Percentiles rank a stretch among this genome's conserved stretches.
These are phyloP conservation scores for Endoconidiophora laricicola DNA, from an alignment of 2,329 filamentous ascomycete species.

Conservation along the genomic window DNA sequence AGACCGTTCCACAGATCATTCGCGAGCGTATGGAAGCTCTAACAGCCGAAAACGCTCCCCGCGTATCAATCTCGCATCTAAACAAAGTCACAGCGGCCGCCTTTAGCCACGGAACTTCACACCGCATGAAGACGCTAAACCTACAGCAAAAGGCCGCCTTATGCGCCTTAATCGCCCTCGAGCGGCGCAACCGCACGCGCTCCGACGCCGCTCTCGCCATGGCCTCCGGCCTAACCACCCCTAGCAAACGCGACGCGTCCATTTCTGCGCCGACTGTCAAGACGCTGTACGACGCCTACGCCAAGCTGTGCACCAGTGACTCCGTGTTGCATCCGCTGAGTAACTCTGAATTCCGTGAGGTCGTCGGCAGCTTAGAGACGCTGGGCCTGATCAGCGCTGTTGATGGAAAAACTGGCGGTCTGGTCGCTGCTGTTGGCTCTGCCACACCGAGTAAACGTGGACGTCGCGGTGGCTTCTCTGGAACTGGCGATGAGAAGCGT, in stretches of 20 bases:
- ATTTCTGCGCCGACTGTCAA: constrained; percentile 63
- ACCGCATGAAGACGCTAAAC: constrained; percentile 75
- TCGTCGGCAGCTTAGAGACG: constrained; percentile 77
- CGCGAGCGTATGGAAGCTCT: constrained; percentile 41
- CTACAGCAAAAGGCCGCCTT: constrained; percentile 92
- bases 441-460: constrained; percentile 58
- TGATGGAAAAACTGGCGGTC: constrained; percentile 54
- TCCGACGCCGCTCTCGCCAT: constrained; percentile 19
- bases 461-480: constrained; percentile 37
- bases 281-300: constrained; percentile 70
- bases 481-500: constrained; percentile 52
- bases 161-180: constrained; percentile 74
- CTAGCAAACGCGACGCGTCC: constrained; percentile 36
- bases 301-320: constrained; percentile 65
- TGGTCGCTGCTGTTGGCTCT: constrained; percentile 28
- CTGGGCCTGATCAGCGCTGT: constrained; percentile 59
- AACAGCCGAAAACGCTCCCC: constrained; percentile 65
- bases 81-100: constrained; percentile 80
- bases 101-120: constrained; percentile 75
- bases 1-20: constrained; percentile 28
- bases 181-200: constrained; percentile 47
- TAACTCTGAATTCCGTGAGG: constrained; percentile 84
- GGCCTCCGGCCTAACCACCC: constrained; percentile 29
- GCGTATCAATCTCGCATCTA: constrained; percentile 77
- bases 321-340: constrained; percentile 81